phyloP scores from a whole-genome alignment of 2,329 filamentous ascomycete genomes.

The Pseudocercospora cruenta region DNA sequence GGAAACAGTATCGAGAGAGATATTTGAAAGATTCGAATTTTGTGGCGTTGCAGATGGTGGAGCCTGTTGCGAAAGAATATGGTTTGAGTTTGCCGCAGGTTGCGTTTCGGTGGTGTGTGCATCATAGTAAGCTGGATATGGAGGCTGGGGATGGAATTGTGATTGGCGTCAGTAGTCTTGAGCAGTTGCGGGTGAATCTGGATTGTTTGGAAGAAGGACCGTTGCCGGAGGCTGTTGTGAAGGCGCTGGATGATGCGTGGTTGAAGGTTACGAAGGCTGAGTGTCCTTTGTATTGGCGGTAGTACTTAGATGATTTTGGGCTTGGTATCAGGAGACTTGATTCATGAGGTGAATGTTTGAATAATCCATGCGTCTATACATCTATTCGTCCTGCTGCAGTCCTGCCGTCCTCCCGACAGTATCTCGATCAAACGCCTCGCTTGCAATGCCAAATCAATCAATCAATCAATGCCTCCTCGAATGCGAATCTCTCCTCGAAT shows the following conservation, averaged over 20 bases:
- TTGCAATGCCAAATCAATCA: no score
- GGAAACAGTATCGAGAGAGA: constrained; percentile 45
- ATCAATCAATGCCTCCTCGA: background rate
- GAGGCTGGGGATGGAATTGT: constrained; percentile 54
- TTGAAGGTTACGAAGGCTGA: constrained; percentile 58
- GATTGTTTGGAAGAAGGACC: constrained; percentile 65
- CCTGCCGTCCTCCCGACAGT: background rate
- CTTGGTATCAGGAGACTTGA: no score
- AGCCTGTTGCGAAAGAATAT: constrained; percentile 44
- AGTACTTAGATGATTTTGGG: background rate
- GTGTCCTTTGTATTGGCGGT: constrained; percentile 9
- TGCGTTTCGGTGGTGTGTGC: constrained; percentile 70
- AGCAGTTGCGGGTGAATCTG: constrained; percentile 58
- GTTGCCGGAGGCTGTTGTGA: constrained; percentile 72
- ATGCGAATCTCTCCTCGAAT: background rate
- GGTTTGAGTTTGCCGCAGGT: constrained; percentile 66
- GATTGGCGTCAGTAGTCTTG: constrained; percentile 58
- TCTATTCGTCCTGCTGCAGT: background rate
- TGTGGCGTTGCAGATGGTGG: constrained; percentile 47
- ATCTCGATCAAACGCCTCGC: background rate
- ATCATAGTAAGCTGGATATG: constrained; percentile 65
- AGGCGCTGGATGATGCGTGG: constrained; percentile 76
- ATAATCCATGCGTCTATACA: background rate
- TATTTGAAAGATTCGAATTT: constrained; percentile 52
- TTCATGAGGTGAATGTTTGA: background rate